Conservation (phyloP, 768 basidiomycete genomes). For the Wakefieldia striispora region DNA sequence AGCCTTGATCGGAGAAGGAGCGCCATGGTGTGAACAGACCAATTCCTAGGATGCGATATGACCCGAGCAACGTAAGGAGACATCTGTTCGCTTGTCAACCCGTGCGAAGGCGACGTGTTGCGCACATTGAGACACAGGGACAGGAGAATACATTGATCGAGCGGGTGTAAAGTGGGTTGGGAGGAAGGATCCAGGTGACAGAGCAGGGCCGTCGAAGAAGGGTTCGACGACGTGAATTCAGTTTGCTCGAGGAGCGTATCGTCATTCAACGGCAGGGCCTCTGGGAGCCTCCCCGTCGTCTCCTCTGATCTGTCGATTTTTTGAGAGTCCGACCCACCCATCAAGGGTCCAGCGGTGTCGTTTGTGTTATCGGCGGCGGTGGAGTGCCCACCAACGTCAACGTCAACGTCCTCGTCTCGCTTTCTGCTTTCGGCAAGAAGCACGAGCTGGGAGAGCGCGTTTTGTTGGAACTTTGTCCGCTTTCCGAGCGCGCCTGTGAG, state of each 20-base stretch:
- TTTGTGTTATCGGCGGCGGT: constrained; percentile 4
- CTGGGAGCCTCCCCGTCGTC: constrained; percentile 48
- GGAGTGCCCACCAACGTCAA: not conserved
- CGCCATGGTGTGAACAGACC: constrained; percentile 97
- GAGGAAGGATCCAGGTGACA: constrained; percentile 74
- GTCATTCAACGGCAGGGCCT: constrained; percentile 83
- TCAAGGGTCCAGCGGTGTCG: not conserved
- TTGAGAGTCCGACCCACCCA: constrained; percentile 8
- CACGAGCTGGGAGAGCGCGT: constrained; percentile 84
- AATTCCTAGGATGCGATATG: constrained; percentile 85
- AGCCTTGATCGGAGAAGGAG: constrained; percentile 90
- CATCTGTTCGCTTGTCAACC: constrained; percentile 92
- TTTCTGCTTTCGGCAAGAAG: constrained; percentile 85
- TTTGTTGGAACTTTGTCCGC: constrained; percentile 90
- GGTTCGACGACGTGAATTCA: constrained; percentile 76
- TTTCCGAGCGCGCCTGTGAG: constrained; percentile 91
- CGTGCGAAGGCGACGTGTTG: constrained; percentile 87
- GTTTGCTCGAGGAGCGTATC: constrained; percentile 96
- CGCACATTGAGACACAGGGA: constrained; percentile 87
- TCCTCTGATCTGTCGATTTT: constrained; percentile 1
- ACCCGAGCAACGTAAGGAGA: constrained; percentile 87
- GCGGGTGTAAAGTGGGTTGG: constrained; percentile 86
- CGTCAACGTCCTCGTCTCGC: constrained; percentile 23
- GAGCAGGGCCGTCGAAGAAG: constrained; percentile 49
- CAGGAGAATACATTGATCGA: constrained; percentile 92